Percentiles rank a stretch among this genome's conserved stretches.
Evolutionary conservation across 2,329 filamentous ascomycete species (phyloP).

Genomic region (Ampelomyces quisqualis): DNA sequence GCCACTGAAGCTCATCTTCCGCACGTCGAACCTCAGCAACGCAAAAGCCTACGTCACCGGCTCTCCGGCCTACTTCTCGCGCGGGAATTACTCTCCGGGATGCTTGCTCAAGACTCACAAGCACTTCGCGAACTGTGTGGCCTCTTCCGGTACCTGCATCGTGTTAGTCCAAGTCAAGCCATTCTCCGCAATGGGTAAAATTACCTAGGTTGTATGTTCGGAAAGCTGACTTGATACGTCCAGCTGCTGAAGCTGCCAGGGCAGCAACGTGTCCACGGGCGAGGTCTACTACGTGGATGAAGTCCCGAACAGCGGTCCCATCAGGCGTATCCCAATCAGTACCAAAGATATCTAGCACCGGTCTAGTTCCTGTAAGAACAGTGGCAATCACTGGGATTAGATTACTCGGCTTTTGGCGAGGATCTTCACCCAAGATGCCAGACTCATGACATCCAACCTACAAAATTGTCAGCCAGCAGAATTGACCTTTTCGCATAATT

Average conservation of each 20-base stretch:
- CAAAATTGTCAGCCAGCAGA: background rate
- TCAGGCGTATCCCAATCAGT: constrained; percentile 66
- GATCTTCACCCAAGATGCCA: constrained; percentile 64
- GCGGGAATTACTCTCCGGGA: constrained; percentile 40
- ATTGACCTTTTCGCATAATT: background rate
- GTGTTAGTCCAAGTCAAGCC: constrained; percentile 12
- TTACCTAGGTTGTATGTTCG: constrained; percentile 46
- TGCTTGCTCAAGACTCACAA: constrained; percentile 42
- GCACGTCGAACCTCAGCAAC: constrained; percentile 45
- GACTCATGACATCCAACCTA: constrained; percentile 63
- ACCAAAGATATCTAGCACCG: constrained; percentile 62
- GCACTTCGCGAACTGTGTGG: constrained; percentile 48
- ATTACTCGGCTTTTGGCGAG: constrained; percentile 62
- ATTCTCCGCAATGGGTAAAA: constrained; percentile 1
- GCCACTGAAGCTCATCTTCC: constrained; percentile 44
- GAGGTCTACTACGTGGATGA: constrained; percentile 67
- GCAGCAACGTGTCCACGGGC: constrained; percentile 65
- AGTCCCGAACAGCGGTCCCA: constrained; percentile 67
- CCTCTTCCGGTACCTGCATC: constrained; percentile 44
- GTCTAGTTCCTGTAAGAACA: constrained; percentile 58
- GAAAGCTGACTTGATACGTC: constrained; percentile 38
- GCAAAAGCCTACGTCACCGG: constrained; percentile 47
- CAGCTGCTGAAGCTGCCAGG: constrained; percentile 44
- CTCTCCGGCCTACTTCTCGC: constrained; percentile 41
- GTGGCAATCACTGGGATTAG: constrained; percentile 65